Conservation (phyloP, 805 yeast genomes). For the Starmerella sirachaensis region DNA sequence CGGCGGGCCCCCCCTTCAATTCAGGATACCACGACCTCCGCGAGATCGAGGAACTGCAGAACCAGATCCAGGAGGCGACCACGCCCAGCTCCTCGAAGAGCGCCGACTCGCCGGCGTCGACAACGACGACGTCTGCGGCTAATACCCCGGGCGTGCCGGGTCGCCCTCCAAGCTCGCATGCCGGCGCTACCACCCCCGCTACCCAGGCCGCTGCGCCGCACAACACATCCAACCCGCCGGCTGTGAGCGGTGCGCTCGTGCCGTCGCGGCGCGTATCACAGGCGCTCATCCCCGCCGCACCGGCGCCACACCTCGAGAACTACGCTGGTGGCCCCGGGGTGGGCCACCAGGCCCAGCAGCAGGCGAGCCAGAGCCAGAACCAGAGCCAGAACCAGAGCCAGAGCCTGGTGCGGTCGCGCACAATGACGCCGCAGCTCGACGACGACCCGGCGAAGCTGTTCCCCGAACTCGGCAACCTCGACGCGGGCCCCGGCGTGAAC, state of each 20-base stretch:
- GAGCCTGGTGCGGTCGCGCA: slow-evolving; percentile 5
- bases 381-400: slow-evolving; percentile 1
- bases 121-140: neutral
- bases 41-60: slow-evolving; percentile 23
- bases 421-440: slow-evolving; percentile 1
- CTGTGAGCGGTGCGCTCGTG: neutral
- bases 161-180: neutral
- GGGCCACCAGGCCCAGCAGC: neutral
- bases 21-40: slow-evolving; percentile 19
- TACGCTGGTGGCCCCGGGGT: neutral
- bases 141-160: neutral
- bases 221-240: slow-evolving; percentile 1
- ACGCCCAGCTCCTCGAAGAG: slow-evolving; percentile 10
- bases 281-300: slow-evolving; percentile 3
- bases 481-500: neutral
- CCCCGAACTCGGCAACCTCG: slow-evolving; percentile 17
- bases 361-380: slow-evolving; percentile 2
- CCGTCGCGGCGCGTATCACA: slow-evolving; percentile 10
- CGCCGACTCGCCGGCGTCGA: neutral
- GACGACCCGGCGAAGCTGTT: slow-evolving; percentile 17
- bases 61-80: slow-evolving; percentile 19
- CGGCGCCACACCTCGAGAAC: slow-evolving; percentile 1
- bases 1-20: slow-evolving; percentile 3
- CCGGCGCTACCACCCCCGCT: neutral
- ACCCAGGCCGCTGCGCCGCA: neutral